Conservation (phyloP, 1,284 basidiomycete species). For the Veloboletus limbatus region DNA sequence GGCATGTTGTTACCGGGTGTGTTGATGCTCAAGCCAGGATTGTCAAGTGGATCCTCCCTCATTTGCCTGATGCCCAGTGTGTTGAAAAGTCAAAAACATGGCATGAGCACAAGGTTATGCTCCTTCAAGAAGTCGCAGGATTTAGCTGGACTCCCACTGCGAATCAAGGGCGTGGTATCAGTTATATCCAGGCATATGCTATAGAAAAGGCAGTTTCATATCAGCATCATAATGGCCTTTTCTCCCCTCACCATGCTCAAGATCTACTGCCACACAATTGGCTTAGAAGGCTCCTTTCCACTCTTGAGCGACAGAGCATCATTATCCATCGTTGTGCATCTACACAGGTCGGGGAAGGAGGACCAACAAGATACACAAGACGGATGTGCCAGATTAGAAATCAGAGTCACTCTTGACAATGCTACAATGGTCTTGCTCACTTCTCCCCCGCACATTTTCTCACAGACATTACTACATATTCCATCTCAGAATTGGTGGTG, state of each 20-base stretch:
- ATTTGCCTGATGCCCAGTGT: neutral
- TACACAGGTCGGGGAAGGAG: neutral
- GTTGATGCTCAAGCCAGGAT: neutral
- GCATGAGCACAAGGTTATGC: neutral
- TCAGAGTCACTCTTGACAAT: neutral
- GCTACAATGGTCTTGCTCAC: neutral
- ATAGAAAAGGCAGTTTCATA: conserved; percentile 3
- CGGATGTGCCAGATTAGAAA: conserved; percentile 1
- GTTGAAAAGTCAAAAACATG: neutral
- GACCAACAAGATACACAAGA: neutral
- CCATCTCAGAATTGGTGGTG: neutral
- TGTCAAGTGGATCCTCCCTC: too few relatives aligned
- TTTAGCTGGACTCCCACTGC: neutral
- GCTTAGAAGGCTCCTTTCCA: too few relatives aligned
- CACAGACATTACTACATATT: neutral
- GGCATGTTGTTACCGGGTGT: conserved; percentile 1
- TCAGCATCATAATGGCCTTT: conserved; percentile 1
- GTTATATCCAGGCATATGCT: conserved; percentile 3
- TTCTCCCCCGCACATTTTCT: too few relatives aligned
- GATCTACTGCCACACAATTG: neutral
- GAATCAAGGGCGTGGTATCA: neutral
- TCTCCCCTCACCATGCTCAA: neutral
- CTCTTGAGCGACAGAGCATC: neutral
- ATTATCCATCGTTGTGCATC: too few relatives aligned
- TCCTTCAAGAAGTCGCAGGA: neutral